Base-by-base conservation (phyloP, 2,329 filamentous ascomycete genomes). In the Byssoonygena ceratinophila region DNA sequence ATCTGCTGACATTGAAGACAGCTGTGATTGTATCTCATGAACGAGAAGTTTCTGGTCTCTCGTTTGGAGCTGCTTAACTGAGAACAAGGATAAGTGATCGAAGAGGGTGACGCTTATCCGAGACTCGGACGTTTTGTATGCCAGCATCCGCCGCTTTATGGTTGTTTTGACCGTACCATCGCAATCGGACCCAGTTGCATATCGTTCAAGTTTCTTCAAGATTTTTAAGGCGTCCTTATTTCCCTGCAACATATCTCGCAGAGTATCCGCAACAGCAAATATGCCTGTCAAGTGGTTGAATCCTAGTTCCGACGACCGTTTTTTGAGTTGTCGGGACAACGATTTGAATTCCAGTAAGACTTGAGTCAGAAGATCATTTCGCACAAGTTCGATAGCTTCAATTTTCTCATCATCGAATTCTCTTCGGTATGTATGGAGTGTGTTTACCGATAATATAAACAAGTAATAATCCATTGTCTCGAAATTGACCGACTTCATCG, bases 1-100 rank as follows among this genome's bases (percentile, higher is more conserved):
- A 4, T 66, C 60, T 39, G 60, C 55, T 3, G 62, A 39, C 64
- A 72, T 64, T 1, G 60, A 54, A 14, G 61, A 63, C 55, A 72
- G 65, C 29, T 63, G 62, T 31, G 63, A 63, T 7, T 61, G 63
- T 9, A 65, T 67, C 16, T 64, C 63, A n/a, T 62, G 61, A 34
- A 69, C 62, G 32, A 69, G 66, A 1, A 65, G 59, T 23, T 66
- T 63, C 51, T 71, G 68, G 44, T 71, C 66, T 23, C 66, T 64
- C 12, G 61, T 65, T 51, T 68, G 67, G 51, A 71, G 61, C 7
- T 66, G 63, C 29, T 64, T 60, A 6, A 71, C 56, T 1, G 65
- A 59, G 20, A 71, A 63, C 12, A 65, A 63, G 52, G 68, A 62
- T 8, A 64, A 63, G 40, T 61, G 67, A 37, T 65, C 34, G 11